Percentiles rank a stretch among this genome's conserved stretches.
Conservation (phyloP, 257 asterid genomes). For the Echites panduratus region DNA sequence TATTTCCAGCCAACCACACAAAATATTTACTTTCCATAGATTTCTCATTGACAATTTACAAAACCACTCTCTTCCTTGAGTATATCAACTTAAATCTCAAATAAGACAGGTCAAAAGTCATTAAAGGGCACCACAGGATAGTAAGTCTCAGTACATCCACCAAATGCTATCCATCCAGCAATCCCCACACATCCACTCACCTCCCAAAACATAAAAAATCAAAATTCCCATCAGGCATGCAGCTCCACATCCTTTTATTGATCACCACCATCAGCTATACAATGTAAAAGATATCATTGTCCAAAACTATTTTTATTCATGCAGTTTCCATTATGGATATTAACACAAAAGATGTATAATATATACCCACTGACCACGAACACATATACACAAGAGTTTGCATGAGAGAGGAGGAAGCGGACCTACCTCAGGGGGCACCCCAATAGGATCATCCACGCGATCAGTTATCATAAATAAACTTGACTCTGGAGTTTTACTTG, state of each 20-base stretch:
- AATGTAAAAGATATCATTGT: not conserved
- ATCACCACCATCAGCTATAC: not conserved
- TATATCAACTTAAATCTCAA: not conserved
- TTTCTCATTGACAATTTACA: not conserved
- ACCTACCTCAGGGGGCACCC: constrained; percentile 85
- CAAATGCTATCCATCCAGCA: not conserved
- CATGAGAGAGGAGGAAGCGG: not conserved
- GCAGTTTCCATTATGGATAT: not conserved
- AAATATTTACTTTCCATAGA: not conserved
- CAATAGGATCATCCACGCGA: constrained; percentile 57
- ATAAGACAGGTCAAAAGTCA: not conserved
- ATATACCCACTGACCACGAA: not conserved
- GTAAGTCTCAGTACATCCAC: not conserved
- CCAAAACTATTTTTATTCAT: not conserved
- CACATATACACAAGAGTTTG: not conserved
- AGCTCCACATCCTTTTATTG: not conserved
- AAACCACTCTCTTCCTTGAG: not conserved
- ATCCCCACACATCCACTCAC: not conserved
- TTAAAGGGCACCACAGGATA: not conserved
- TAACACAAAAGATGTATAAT: not conserved
- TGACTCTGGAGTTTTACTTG: constrained; percentile 41
- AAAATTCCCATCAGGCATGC: not conserved
- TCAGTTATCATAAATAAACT: constrained; percentile 47
- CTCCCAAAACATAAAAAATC: not conserved
- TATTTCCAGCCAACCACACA: not conserved